Evolutionary conservation across 768 basidiomycete species (phyloP), one percentile per base, ranked within the genome.

Genomic region (Serendipita sp.): DNA sequence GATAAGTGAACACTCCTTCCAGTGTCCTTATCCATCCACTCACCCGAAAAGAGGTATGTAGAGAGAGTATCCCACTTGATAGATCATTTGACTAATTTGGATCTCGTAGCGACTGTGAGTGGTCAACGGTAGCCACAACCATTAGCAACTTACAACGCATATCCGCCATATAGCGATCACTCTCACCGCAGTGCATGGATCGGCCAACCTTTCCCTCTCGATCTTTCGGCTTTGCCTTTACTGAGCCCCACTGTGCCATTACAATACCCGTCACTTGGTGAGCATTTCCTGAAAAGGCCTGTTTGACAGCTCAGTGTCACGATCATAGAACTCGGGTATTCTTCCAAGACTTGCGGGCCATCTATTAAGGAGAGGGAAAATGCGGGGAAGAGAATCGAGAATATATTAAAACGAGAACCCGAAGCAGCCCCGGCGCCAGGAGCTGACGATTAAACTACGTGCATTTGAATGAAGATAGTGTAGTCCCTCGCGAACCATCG

Each of bases 1-100:
- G 45, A 48, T 20, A 20, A 48, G 9, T 48, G 45, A 20, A 5
- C 9, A 30, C 22, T 14, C 34, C 28, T 58, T n/a, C n/a, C 61
- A 90, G 88, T 66, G 77, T 90, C 42, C 75, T 89, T 1, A 77
- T 89, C 0, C 87, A 89, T 69, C 88, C 88, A 0, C 71, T 89
- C 48, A 89, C 88, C 11, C 77, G 78, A 33, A 84, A 88, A 67
- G 71, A 82, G 76, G 87, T 86, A 65, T 60, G 82, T 73, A 17
- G 28, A 7, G 42, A 20, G 16, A 22, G 31, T 0, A n/a, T 42
- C 13, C 43, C 17, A 3, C 26, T 30, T 24, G 1, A 45, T 26
- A 26, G 2, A 34, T 38, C 61, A 58, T 3, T n/a, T 45, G 28
- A 11, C 31, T 56, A 3, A 13, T 16, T 50, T 17, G 7, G 11